Conservation (phyloP, 305 asterid genomes). For the Fraxinus baroniana region DNA sequence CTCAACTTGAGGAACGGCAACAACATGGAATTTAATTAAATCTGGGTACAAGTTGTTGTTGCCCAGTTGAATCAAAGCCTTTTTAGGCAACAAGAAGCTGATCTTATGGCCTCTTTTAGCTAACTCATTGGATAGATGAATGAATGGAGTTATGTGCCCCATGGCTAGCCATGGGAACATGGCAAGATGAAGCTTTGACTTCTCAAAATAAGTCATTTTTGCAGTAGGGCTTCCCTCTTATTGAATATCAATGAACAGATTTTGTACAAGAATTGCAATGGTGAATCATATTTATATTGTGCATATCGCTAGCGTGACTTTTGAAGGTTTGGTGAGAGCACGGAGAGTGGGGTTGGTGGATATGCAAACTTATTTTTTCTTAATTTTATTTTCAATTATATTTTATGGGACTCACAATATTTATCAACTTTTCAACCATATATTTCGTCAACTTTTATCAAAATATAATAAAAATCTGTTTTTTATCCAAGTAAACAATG, state of each 20-base stretch:
- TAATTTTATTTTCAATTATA: too few species aligned
- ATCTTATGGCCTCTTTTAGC: constrained; percentile 56
- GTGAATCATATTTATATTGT: not conserved
- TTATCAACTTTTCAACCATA: too few species aligned
- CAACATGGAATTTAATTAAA: constrained; percentile 43
- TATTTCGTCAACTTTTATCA: too few species aligned
- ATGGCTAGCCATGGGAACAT: constrained; percentile 90
- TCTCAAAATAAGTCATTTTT: constrained; percentile 26
- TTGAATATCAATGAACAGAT: not conserved
- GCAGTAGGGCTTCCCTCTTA: not conserved
- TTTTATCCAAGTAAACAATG: not conserved
- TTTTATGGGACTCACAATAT: too few species aligned
- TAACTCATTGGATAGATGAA: constrained; percentile 69
- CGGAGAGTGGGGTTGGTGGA: not conserved
- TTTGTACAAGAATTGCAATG: not conserved
- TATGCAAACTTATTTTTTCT: not conserved
- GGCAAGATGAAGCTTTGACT: constrained; percentile 51
- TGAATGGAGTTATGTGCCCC: constrained; percentile 79
- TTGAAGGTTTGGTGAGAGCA: not conserved
- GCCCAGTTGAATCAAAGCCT: constrained; percentile 38
- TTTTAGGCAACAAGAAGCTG: constrained; percentile 56
- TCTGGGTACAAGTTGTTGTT: constrained; percentile 40
- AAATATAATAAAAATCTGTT: too few species aligned
- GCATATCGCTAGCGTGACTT: not conserved
- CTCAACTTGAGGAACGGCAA: constrained; percentile 51